Evolutionary conservation across 768 basidiomycete genomes (phyloP), one percentile per base, ranked within the genome.

Genomic region (Termitomyces sp.): DNA sequence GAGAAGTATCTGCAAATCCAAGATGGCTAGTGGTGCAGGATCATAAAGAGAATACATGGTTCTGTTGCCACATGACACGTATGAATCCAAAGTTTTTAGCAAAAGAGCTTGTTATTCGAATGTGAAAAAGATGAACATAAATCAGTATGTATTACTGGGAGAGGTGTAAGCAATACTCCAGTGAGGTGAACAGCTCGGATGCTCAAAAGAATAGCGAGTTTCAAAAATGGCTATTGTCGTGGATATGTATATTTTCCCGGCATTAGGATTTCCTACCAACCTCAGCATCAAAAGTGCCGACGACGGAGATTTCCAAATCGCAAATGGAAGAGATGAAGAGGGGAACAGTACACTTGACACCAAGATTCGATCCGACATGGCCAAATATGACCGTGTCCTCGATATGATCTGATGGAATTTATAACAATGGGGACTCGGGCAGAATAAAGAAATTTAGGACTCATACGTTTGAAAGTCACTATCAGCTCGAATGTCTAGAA

Each of bases 111-210:
- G n/a, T n/a, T n/a, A n/a, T n/a, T n/a, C n/a, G 37, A 83, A 84
- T 6, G 79, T 82, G 59, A 89, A 89, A 74, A 89, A 89, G 2
- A 88, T 65, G n/a, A n/a, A n/a, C n/a, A n/a, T n/a, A n/a, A n/a
- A n/a, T n/a, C n/a, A n/a, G 25, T 35, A 11, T 17, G 34, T 27
- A 7, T 23, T 43, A 50, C 16, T 12, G 16, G 34, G 37, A 46
- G 58, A 40, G 29, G 38, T 77, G 71, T 5, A 76, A 85, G 65
- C 23, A 78, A 73, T 4, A 81, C 69, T 2, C 86, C 85, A 1
- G 82, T 81, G 5, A 86, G 69, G 66, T 83, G 45, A 84, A 82
- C 0, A 89, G 72, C 43, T 85, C 77, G 46, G 82, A 85, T 0
- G 82, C 84, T 3, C 82, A 82, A n/a, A n/a, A 0, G 81, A 75